Evolutionary conservation across 2,329 filamentous ascomycete genomes (phyloP).

Genomic region (Colletotrichum echinochloae): DNA sequence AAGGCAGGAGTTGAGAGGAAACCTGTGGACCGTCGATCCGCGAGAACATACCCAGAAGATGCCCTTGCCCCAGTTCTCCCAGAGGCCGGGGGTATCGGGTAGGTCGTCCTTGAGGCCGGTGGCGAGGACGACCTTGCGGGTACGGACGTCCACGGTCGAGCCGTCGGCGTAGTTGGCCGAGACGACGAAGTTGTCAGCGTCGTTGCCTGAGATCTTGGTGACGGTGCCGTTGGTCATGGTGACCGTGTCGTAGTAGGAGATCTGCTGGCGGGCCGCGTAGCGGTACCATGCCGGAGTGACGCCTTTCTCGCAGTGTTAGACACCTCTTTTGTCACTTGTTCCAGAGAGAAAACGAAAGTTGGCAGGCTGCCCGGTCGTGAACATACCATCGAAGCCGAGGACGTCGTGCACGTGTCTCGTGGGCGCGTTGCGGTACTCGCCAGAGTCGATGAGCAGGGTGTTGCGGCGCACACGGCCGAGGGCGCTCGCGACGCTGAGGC

Average conservation of each 20-base stretch:
- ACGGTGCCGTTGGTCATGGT: conserved; percentile 65
- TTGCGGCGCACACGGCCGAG: conserved; percentile 69
- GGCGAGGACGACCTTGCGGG: conserved; percentile 67
- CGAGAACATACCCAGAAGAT: conserved; percentile 61
- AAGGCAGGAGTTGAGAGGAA: too few relatives aligned
- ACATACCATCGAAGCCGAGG: conserved; percentile 67
- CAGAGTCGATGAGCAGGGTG: conserved; percentile 68
- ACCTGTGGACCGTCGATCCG: too few relatives aligned
- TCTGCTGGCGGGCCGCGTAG: conserved; percentile 63
- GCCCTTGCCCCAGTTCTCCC: conserved; percentile 68
- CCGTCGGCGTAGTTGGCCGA: conserved; percentile 44
- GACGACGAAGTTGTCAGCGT: conserved; percentile 61
- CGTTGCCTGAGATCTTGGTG: conserved; percentile 53
- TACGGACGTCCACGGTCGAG: conserved; percentile 51
- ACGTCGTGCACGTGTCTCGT: conserved; percentile 73
- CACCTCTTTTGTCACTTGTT: neutral
- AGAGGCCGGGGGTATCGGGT: conserved; percentile 65
- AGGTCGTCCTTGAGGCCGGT: conserved; percentile 68
- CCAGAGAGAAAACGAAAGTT: neutral
- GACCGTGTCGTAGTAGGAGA: conserved; percentile 63
- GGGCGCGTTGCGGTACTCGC: conserved; percentile 66
- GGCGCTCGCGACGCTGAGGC: conserved; percentile 65
- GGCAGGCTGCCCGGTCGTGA: neutral
- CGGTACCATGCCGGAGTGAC: conserved; percentile 67
- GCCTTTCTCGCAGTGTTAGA: conserved; percentile 51